Evolutionary conservation across 1,139 yeast species (phyloP), one percentile per base, ranked within the genome.

Genomic region (Candida tropicalis): DNA sequence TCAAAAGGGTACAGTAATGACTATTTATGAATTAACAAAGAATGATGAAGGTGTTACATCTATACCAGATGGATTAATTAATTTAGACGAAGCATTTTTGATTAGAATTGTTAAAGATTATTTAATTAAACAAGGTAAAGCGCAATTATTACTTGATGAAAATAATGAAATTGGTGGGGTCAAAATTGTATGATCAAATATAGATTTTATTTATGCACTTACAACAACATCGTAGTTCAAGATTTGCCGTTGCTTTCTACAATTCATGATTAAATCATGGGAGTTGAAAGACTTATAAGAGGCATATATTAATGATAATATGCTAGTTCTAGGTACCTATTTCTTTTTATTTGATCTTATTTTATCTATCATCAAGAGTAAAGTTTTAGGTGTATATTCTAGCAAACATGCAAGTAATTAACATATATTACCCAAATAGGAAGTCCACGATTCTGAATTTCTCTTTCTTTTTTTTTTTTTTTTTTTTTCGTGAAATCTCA

Each of bases 1-100:
- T 0, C 96, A 89, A 60, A 70, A 77, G 44, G 90, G 90, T 5
- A 70, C 84, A 0, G 86, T 93, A 2, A 66, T 93, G 43, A 93
- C 99, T 0, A 63, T 90, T 8, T 91, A 87, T 63, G 99, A 93
- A 61, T 63, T 93, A 37, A 70, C 79, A 0, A 77, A 80, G 48
- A 87, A 88, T 55, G 75, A 70, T 38, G 95, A 87, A 29, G 42
- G 37, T n/a, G 41, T 6, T 41, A 31, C 9, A 65, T 77, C 34
- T 79, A 82, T 66, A 3, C 73, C 75, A 2, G 80, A 79, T 50
- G 82, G 78, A 35, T 81, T 91, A 53, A 73, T 74, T 45, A 80
- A 80, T 26, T 73, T 90, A 57, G 90, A 88, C 54, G 74, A 79
- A 36, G 59, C 62, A 11, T 59, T 89, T 18, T 64, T 90, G 47